Evolutionary conservation across 139 green algal species (phyloP).

Genomic region (Micractinium sp.): DNA sequence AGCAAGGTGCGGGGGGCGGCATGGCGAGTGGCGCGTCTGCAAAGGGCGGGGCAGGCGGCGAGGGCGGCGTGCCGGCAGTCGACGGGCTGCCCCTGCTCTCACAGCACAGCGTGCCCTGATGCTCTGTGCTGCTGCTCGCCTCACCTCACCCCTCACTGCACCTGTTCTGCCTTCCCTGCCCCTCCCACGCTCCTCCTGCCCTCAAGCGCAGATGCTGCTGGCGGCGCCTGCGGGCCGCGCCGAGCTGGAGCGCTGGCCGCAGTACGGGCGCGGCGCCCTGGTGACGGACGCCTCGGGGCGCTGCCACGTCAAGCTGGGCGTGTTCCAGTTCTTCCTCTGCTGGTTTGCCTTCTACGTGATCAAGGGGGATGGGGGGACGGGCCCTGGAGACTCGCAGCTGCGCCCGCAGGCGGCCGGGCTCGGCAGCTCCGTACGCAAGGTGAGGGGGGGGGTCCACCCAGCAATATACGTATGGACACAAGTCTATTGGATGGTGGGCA

Average conservation of each 20-base stretch:
- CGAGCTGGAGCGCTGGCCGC: constrained; percentile 74
- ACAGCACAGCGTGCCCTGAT: neutral
- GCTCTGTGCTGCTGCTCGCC: neutral
- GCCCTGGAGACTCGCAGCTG: neutral
- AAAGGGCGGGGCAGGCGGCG: neutral
- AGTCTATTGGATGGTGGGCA: neutral
- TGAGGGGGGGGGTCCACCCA: neutral
- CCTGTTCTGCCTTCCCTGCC: neutral
- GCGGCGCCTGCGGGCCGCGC: constrained; percentile 44
- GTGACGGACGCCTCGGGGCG: constrained; percentile 11
- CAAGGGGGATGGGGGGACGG: constrained; percentile 46
- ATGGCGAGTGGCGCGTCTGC: no score
- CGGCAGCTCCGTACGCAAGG: constrained; percentile 38
- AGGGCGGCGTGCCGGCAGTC: neutral
- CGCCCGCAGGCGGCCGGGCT: constrained; percentile 26
- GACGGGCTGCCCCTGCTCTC: neutral
- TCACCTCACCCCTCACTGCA: neutral
- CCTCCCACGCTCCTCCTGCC: neutral
- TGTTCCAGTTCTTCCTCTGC: constrained; percentile 75
- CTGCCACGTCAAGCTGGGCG: constrained; percentile 57
- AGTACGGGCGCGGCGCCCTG: constrained; percentile 65
- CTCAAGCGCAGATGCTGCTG: constrained; percentile 61
- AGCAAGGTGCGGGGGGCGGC: no score
- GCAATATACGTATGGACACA: neutral
- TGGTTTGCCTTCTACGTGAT: constrained; percentile 90